Conservation (phyloP, 495 filamentous ascomycete genomes). For the Daldinia vernicosa region DNA sequence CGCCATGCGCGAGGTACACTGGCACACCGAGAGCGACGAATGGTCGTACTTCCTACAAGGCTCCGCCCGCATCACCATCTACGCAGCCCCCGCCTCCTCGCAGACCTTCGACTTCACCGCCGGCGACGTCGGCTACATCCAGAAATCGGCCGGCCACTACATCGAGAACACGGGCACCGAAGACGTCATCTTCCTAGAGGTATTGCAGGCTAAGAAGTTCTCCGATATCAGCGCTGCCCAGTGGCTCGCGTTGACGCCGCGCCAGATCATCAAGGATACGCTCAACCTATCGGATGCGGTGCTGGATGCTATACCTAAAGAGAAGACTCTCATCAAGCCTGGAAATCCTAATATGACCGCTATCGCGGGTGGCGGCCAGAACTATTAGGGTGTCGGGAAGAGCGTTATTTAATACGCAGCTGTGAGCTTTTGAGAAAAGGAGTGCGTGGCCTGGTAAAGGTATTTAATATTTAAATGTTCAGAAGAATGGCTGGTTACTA, state of each 20-base stretch:
- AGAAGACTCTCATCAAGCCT: constrained; percentile 68
- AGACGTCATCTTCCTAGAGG: constrained; percentile 74
- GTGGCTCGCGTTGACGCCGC: constrained; percentile 70
- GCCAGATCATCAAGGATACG: constrained; percentile 71
- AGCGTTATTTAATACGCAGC: background rate
- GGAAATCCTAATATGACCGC: constrained; percentile 54
- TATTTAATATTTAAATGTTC: background rate
- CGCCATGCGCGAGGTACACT: constrained; percentile 81
- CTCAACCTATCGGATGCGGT: constrained; percentile 65
- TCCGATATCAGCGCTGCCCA: constrained; percentile 70
- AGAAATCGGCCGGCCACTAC: constrained; percentile 71
- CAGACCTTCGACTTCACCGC: constrained; percentile 78
- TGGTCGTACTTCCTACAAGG: constrained; percentile 81
- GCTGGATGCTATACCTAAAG: constrained; percentile 64
- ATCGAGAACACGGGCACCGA: constrained; percentile 77
- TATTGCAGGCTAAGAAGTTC: constrained; percentile 73
- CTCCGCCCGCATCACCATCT: constrained; percentile 72
- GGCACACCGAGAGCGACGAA: constrained; percentile 78
- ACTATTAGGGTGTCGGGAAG: constrained; percentile 1
- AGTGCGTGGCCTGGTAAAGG: background rate
- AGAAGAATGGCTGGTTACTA: background rate
- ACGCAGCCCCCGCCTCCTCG: constrained; percentile 63
- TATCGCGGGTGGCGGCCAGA: constrained; percentile 28
- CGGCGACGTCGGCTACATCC: constrained; percentile 79
- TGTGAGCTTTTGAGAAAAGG: background rate